Base-by-base conservation (phyloP, 345 rosid species). In the Syzygium jambos region DNA sequence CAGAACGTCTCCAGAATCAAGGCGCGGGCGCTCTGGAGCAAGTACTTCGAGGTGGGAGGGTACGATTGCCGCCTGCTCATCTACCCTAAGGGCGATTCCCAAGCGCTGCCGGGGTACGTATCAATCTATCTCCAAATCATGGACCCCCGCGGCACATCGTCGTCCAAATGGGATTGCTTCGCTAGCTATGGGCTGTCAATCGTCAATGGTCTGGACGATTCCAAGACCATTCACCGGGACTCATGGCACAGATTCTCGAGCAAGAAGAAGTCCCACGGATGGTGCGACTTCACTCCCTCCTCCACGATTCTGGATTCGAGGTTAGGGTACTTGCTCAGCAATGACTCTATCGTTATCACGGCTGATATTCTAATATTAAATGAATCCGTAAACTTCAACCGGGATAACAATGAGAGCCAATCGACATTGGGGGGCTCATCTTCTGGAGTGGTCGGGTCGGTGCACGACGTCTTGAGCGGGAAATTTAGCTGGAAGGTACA, bases 221-320 rank as follows among this genome's bases (percentile, higher is more conserved):
- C 99, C 80, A 95, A 95, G 89, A 92, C 96, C 22, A 96, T 98
- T 86, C 98, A 96, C 78, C 96, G 96, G 57, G 99, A 96, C 92
- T 96, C 99, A n/a, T 98, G 99, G 99, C 99, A 98, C 88, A 91
- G 99, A 2, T 96, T 98, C 90, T 98, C 99, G 5, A 93, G 91
- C 87, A 98, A 96, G 96, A 96, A 98, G 93, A 98, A 96, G 91
- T 96, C 99, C 25, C 99, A 98, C 88, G 99, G 99, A 10, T 98
- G 99, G 99, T 98, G 99, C 88, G 99, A 98, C 93, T 98, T 98
- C 91, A 94, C 99, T 8, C 97, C 98, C 84, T 93, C 94, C 51
- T 93, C 99, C 11, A 93, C 96, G 19, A 90, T 98, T 84, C 93
- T 95, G 51, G 99, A 98, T 92, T 90, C 98, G 61, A 96, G 94